Evolutionary conservation across 257 asterid genomes (phyloP).

Genomic region (Rauvolfia tetraphylla): DNA sequence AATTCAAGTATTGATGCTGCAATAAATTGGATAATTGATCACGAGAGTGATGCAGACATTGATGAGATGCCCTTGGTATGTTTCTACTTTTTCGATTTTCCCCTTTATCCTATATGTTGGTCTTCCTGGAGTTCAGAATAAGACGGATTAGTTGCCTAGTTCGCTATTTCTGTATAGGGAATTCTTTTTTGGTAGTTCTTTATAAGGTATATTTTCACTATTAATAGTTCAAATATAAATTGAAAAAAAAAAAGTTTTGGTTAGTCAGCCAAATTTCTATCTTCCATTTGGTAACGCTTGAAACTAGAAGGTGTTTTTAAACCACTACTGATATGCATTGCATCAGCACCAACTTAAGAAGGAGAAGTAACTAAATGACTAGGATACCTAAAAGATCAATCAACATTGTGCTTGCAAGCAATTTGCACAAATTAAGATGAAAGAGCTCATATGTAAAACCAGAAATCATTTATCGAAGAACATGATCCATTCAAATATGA

Average conservation of each 20-base stretch:
- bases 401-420: background rate
- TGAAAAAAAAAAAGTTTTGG: background rate
- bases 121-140: background rate
- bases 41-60: constrained; percentile 39
- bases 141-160: background rate
- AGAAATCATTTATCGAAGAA: background rate
- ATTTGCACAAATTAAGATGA: background rate
- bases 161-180: background rate
- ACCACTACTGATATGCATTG: background rate
- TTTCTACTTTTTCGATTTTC: background rate
- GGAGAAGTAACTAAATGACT: too few species aligned
- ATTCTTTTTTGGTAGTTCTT: background rate
- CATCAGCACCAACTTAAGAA: background rate
- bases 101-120: background rate
- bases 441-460: background rate
- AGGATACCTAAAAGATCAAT: background rate
- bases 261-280: background rate
- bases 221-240: background rate
- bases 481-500: background rate
- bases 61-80: constrained; percentile 46
- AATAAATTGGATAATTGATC: constrained; percentile 60
- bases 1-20: constrained; percentile 70
- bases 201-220: background rate
- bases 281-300: constrained; percentile 5
- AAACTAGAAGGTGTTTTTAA: background rate